Base-by-base conservation (phyloP, 345 rosid species). In the Syzygium grande region DNA sequence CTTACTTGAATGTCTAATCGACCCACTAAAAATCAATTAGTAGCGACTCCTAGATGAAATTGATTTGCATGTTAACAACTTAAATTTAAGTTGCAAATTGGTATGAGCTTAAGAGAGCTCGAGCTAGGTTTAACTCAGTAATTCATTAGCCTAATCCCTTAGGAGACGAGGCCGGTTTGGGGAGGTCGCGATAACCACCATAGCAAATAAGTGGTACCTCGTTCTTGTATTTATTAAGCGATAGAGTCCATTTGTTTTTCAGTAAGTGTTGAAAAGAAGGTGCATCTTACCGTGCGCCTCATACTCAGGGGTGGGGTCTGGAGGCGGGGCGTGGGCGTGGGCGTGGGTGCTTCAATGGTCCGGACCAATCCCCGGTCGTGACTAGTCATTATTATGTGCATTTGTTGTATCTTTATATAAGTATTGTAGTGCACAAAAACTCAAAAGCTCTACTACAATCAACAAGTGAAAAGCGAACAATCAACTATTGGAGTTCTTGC, bases 401-500 rank as follows among this genome's bases (percentile, higher is more conserved):
- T 61, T 61, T 7, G 2, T n/a, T 61, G 14, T 61, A 61, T n/a
- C 68, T 61, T n/a, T 61, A 27, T 5, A 61, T 13, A n/a, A 61
- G 34, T 12, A 61, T 61, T 61, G 34, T 15, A 14, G 6, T 7
- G 3, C 34, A 61, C 68, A 7, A 61, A 13, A 61, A 12, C 34
- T 13, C 34, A 61, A 61, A 61, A 61, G 34, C 8, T 14, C 73
- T 12, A 12, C 68, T n/a, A 12, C 46, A 7, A 43, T 27, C 68
- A 61, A 61, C 9, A 61, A n/a, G 68, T n/a, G 98, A 25, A 98
- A 98, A 92, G 98, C 99, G 41, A 96, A 96, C 92, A 94, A 93
- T 53, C 98, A 98, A 91, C 99, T 98, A 85, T 87, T 96, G 91
- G 99, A 98, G 86, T 98, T 98, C 92, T 96, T 96, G 98, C 98